These are phyloP conservation scores for Kodamaea sp. DNA, from an alignment of 1,139 yeast species.

Conservation along the genomic window DNA sequence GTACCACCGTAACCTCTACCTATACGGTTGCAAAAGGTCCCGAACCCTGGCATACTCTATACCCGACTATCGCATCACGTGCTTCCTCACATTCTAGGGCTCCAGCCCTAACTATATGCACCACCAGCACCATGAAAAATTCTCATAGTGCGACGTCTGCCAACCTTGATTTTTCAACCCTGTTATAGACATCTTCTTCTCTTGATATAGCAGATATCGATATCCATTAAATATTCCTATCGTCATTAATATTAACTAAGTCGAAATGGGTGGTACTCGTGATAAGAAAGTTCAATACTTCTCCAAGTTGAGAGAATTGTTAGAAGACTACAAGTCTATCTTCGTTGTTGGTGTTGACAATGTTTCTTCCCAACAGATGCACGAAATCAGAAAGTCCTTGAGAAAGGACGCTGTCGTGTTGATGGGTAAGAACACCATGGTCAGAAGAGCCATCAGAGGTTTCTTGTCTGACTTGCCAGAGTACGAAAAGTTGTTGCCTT, in stretches of 20 bases:
- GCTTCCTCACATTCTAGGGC: too few species aligned
- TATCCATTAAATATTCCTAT: conserved; percentile 94
- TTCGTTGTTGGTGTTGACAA: conserved; percentile 99
- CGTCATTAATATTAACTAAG: conserved; percentile 58
- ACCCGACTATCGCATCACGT: too few species aligned
- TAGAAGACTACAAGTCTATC: conserved; percentile 96
- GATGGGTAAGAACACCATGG: conserved; percentile 99
- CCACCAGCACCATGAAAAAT: too few species aligned
- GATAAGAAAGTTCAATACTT: conserved; percentile 97
- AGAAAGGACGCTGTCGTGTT: conserved; percentile 93
- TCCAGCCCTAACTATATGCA: too few species aligned
- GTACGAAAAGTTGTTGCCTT: conserved; percentile 91
- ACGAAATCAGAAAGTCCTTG: conserved; percentile 96
- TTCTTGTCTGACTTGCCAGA: conserved; percentile 94
- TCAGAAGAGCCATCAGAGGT: conserved; percentile 99
- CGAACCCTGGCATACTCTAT: too few species aligned
- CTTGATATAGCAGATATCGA: conserved; percentile 11
- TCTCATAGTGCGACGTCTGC: conserved; percentile 3
- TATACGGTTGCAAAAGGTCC: too few species aligned
- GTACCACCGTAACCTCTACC: too few species aligned
- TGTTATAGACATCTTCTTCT: conserved; percentile 1
- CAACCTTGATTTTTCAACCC: conserved; percentile 4
- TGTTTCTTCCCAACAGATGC: conserved; percentile 99
- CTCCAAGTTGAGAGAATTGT: conserved; percentile 89
- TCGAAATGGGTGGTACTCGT: conserved; percentile 99